Base-by-base conservation (phyloP, 345 rosid species). In the Gossypium australe region DNA sequence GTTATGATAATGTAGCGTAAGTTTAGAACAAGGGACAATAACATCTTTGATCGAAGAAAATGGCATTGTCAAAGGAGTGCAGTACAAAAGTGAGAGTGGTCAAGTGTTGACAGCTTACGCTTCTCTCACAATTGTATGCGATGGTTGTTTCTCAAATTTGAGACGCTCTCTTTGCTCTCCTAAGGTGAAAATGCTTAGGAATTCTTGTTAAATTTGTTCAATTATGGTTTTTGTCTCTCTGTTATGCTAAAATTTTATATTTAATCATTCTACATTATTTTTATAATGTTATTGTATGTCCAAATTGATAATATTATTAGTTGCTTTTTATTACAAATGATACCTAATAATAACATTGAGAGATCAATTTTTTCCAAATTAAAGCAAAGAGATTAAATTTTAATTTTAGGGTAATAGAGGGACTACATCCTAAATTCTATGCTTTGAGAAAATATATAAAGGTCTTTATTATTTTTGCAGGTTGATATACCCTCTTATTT, bases 111-210 rank as follows among this genome's bases (percentile, higher is more conserved):
- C 80, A 9, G 87, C 89, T 22, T 76, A 75, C 79, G 91, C 94
- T 41, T 84, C 92, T 7, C 83, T 91, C n/a, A 91, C 97, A 5
- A 78, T 91, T 38, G 89, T 89, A 18, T 91, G 91, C 38, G 90
- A 91, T 14, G 92, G 92, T 22, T 86, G 89, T 73, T 89, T 89
- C 76, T 91, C 92, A 71, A 89, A 89, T 75, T 73, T 91, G 83
- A 88, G 96, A 8, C 90, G 89, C 70, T 78, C 85, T 64, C 87
- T 88, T 20, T 89, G 92, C 80, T 77, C 83, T 70, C 90, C 93
- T 16, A 85, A 87, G 88, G 91, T 90, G 16, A 66, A 44, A 11
- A 18, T 53, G 57, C 41, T 7, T 56, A 9, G 0, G 25, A 20
- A 56, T 8, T 56, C 25, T 8, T 56, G 60, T 13, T 56, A 34